Percentiles rank a stretch among this genome's conserved stretches.
phyloP scores from a whole-genome alignment of 2,329 filamentous ascomycete genomes.

The Alternaria consortialis region DNA sequence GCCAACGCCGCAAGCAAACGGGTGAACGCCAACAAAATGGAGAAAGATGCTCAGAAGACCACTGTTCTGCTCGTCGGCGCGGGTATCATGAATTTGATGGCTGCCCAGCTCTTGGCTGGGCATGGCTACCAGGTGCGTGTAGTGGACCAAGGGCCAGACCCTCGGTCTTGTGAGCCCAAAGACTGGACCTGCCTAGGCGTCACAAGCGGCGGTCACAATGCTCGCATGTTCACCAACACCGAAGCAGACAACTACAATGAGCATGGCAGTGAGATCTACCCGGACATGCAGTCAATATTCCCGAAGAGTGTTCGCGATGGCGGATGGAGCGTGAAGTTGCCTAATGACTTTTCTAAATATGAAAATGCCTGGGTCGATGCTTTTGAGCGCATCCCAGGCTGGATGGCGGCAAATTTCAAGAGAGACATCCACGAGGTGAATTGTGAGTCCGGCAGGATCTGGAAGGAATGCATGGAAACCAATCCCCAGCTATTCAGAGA shows the following conservation, averaged over 20 bases:
- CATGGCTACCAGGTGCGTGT: neutral
- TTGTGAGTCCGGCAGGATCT: neutral
- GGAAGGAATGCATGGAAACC: neutral
- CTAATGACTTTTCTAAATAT: neutral
- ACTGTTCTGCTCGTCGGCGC: neutral
- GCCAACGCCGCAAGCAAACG: neutral
- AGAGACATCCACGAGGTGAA: neutral
- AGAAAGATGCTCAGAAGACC: neutral
- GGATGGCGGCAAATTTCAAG: neutral
- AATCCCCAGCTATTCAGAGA: neutral
- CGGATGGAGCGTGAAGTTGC: neutral
- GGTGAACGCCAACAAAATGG: rapidly evolving
- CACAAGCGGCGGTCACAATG: neutral
- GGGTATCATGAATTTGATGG: neutral
- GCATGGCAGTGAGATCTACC: neutral
- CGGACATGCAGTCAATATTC: neutral
- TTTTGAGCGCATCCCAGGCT: neutral
- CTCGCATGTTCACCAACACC: neutral
- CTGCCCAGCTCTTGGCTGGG: neutral
- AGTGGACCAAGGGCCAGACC: neutral
- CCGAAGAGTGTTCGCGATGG: neutral
- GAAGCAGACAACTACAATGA: conserved; percentile 2
- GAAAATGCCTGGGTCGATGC: neutral
- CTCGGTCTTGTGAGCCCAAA: neutral
- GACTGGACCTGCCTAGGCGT: neutral